Evolutionary conservation across 139 green algal species (phyloP).

Genomic region (Nannochloris sp.): DNA sequence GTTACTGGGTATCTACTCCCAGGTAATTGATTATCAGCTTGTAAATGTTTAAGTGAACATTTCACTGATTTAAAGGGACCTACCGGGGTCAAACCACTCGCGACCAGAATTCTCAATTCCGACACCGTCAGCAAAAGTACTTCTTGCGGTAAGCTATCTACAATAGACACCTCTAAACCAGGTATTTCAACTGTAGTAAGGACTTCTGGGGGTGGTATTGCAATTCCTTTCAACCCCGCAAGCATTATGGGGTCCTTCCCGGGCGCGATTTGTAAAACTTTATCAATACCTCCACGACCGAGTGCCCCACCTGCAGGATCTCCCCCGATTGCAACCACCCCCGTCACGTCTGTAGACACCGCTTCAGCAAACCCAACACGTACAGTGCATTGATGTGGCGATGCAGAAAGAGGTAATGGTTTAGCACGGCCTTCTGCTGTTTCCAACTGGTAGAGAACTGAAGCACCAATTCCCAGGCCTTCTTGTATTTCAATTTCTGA

Average conservation of each 20-base stretch:
- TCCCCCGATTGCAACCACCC: conserved; percentile 35
- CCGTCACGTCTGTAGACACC: conserved; percentile 26
- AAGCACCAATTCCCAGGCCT: not conserved
- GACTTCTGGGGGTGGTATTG: not conserved
- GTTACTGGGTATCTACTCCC: conserved; percentile 59
- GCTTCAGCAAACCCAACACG: conserved; percentile 27
- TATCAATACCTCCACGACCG: conserved; percentile 39
- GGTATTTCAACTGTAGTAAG: conserved; percentile 22
- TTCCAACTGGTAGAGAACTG: conserved; percentile 17
- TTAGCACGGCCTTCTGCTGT: not conserved
- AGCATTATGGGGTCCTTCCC: conserved; percentile 12
- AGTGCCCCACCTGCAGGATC: conserved; percentile 25
- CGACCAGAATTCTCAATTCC: conserved; percentile 1
- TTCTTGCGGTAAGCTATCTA: conserved; percentile 70
- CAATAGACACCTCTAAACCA: conserved; percentile 58
- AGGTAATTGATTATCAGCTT: conserved; percentile 72
- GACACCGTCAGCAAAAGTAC: conserved; percentile 44
- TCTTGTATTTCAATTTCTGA: conserved; percentile 48
- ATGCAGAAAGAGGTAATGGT: conserved; percentile 17
- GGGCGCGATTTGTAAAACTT: conserved; percentile 39
- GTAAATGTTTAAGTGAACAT: conserved; percentile 26
- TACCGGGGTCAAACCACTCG: not conserved
- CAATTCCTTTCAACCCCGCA: not conserved
- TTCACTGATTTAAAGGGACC: conserved; percentile 12
- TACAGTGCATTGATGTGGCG: conserved; percentile 6